Percentiles rank a stretch among this genome's conserved stretches.
These are phyloP conservation scores for Rhodotorula graminis DNA, from an alignment of 768 basidiomycete genomes.

Conservation along the genomic window DNA sequence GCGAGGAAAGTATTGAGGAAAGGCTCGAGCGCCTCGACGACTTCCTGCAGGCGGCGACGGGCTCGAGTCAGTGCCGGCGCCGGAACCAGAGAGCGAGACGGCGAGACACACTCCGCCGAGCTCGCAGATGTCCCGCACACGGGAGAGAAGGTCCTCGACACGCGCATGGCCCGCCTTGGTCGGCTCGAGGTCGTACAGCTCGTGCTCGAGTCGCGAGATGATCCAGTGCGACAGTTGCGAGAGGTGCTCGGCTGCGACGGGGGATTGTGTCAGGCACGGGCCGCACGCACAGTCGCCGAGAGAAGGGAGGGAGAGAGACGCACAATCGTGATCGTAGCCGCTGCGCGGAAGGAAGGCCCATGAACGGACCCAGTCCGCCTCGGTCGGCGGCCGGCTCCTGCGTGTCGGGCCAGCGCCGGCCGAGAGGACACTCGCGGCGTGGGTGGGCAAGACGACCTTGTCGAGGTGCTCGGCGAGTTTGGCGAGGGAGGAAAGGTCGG, in stretches of 20 bases:
- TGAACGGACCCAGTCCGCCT: background rate
- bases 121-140: slow-evolving; percentile 5
- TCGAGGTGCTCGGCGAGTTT: background rate
- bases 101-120: slow-evolving; percentile 17
- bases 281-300: background rate
- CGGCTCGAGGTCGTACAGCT: background rate
- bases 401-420: background rate
- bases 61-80: too few relatives aligned
- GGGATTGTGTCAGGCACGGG: too few relatives aligned
- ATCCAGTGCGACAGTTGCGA: background rate
- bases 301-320: background rate
- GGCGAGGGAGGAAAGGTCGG: slow-evolving; percentile 3
- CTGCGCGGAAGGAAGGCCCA: background rate
- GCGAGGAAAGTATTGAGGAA: slow-evolving; percentile 8
- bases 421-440: slow-evolving; percentile 4
- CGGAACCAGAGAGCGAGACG: too few relatives aligned
- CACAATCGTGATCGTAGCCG: background rate
- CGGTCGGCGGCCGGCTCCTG: background rate
- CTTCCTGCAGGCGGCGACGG: slow-evolving; percentile 9
- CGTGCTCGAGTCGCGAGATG: background rate
- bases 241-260: background rate
- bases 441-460: background rate
- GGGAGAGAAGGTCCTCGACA: slow-evolving; percentile 1
- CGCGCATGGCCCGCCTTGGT: background rate
- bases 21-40: background rate